Evolutionary conservation across 345 rosid species (phyloP), one percentile per base, ranked within the genome.

Genomic region (Dipteronia sinensis): DNA sequence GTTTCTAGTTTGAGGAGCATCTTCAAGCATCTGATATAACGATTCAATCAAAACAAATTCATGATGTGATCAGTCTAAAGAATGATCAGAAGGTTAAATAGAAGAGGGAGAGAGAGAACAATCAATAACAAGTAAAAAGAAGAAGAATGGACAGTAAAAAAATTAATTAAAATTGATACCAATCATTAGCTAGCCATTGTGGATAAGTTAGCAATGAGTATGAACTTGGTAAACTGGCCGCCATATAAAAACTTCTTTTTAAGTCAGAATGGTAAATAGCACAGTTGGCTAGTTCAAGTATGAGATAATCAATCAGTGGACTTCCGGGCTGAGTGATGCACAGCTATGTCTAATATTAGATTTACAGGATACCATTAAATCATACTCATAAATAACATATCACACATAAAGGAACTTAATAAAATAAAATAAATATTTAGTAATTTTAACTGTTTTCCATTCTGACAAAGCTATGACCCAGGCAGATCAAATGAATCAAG

Each of bases 1-100:
- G 71, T 83, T 83, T 78, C 90, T 88, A 73, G 82, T 85, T 78
- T 84, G 93, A 72, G 93, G 87, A 79, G 97, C 86, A 84, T 83
- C 89, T 74, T 91, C 95, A 61, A 84, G 87, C 87, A 88, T 90
- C 98, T 92, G 79, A 81, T 59, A 70, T 20, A 56, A 74, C 59
- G 66, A 72, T 17, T 70, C 42, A 79, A 3, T 10, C 63, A 10
- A 77, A 62, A 44, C 17, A 76, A 78, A n/a, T 63, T 47, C 72
- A 53, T 68, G 71, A 51, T 51, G 20, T 42, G 69, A 65, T 55
- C 74, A 13, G 12, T 75, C 75, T 19, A 42, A 61, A 66, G 63
- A 64, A 65, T 19, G 22, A 61, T 25, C 64, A 23, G 13, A 29
- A 34, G 34, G 40, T 44, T 9, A 46, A 29, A 44, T 7, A 63